Conservation (phyloP, 176 grass and related monocot species). For the Aegilops umbellulata region DNA sequence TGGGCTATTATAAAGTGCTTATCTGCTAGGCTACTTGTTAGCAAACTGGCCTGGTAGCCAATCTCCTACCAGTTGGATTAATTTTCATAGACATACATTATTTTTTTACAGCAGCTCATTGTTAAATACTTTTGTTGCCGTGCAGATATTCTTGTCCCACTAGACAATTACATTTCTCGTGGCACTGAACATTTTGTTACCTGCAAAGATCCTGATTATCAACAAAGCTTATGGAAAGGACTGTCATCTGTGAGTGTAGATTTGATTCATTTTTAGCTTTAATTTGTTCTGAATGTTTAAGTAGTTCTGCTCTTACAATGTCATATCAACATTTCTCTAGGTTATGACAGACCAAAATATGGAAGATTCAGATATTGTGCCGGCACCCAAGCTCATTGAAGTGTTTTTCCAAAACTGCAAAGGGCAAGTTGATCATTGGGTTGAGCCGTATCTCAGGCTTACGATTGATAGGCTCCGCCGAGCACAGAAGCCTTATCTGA, state of each 20-base stretch:
- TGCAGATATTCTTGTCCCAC: constrained; percentile 90
- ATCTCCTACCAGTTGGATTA: background rate
- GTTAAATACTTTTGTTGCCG: constrained; percentile 6
- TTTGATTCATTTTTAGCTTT: constrained; percentile 21
- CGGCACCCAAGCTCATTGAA: constrained; percentile 88
- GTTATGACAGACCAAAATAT: constrained; percentile 75
- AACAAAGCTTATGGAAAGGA: constrained; percentile 79
- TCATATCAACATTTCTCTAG: constrained; percentile 32
- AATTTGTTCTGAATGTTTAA: constrained; percentile 9
- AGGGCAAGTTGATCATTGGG: constrained; percentile 89
- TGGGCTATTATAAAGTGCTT: background rate
- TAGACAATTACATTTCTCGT: constrained; percentile 91
- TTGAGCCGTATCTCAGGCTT: constrained; percentile 82
- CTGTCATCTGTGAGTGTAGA: constrained; percentile 63
- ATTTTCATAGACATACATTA: background rate
- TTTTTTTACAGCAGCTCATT: background rate
- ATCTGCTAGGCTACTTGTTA: background rate
- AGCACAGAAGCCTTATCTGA: constrained; percentile 59
- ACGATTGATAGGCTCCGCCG: constrained; percentile 63
- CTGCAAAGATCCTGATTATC: constrained; percentile 87
- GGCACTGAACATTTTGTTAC: constrained; percentile 70
- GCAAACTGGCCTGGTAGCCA: background rate
- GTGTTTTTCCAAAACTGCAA: constrained; percentile 94
- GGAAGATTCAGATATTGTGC: constrained; percentile 89
- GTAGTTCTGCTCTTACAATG: constrained; percentile 33